Evolutionary conservation across 2,329 filamentous ascomycete genomes (phyloP), one percentile per base, ranked within the genome.

Genomic region (Nemania abortiva): DNA sequence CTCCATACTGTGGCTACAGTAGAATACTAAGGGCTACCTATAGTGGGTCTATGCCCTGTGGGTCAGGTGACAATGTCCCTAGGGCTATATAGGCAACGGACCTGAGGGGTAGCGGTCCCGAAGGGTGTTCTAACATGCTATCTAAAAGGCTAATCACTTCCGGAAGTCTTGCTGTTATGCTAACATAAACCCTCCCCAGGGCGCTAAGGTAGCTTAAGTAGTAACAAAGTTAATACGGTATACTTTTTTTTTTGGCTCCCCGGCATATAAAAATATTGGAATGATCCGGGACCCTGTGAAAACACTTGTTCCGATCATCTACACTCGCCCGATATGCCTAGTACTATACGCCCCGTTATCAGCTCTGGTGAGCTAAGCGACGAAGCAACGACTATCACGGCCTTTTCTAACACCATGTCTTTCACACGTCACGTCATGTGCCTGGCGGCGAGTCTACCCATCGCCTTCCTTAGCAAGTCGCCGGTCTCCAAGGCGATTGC

Each of bases 361-460:
- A 62, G 56, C 64, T 62, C 56, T 61, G 63, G 49, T 55, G 63
- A 60, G 39, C 63, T 66, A 61, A 66, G 52, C 63, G 63, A 61
- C 56, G 56, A 66, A 66, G 63, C 50, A 66, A 66, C 64, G 50
- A 66, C 57, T 66, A 66, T 66, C 64, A 66, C 64, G 52, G 57
- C 58, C 58, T 66, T 61, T 62, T 57, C 64, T 31, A 62, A 66
- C 58, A 62, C 37, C 58, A 62, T 66, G 64, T 66, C 50, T 66
- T 52, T 63, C 52, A 66, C 47, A 56, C 58, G 64, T 57, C 50
- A 66, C 52, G 64, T 66, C 52, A 62, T 63, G 58, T 56, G 56
- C 50, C 64, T 63, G 42, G 64, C 64, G 59, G 64, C 64, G 53
- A 66, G 56, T 56, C 57, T 66, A 56, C 64, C 64, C 64, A 62